Evolutionary conservation across 2,329 filamentous ascomycete genomes (phyloP), one percentile per base, ranked within the genome.

Genomic region (Fusarium pininemorale): DNA sequence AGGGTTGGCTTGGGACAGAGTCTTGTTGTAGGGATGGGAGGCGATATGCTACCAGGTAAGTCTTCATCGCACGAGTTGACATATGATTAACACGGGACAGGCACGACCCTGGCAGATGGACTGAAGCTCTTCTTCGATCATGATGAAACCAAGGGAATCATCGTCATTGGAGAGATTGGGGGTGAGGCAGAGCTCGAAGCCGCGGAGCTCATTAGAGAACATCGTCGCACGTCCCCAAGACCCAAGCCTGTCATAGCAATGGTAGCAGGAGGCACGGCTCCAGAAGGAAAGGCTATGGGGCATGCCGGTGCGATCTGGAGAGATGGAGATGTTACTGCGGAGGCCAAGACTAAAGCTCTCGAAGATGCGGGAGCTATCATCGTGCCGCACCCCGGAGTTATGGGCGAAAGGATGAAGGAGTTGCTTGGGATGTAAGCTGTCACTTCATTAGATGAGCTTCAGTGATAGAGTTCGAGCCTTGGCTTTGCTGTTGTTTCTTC

Each of bases 1-100:
- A 86, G 90, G 69, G 91, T 89, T n/a, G 93, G 93, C 0, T 83
- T 95, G 2, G 93, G 93, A 0, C 93, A 96, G 81, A 94, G 92
- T 77, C 83, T 95, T 12, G 93, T 92, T 47, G 90, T 95, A 50
- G 93, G 92, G 22, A 92, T 95, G 85, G 93, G 93, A 6, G 93
- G 93, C 6, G 93, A 95, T 78, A 87, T 93, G 41, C 83, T 94
- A 63, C 91, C 92, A 4, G 92, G 92, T 82, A 69, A 15, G 14
- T 18, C 3, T 7, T 13, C 7, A 10, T 5, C 6, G 2, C 7
- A 5, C 3, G 2, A 16, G 3, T 1, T 28, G 13, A 7, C 8
- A 5, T 9, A 1, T 10, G 11, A 9, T 37, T 69, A 14, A 74
- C 42, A 48, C 1, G 10, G 0, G 20, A 6, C 10, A 70, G 74